These are phyloP conservation scores for Kwoniella newhampshirensis DNA, from an alignment of 768 basidiomycete species.

Conservation along the genomic window DNA sequence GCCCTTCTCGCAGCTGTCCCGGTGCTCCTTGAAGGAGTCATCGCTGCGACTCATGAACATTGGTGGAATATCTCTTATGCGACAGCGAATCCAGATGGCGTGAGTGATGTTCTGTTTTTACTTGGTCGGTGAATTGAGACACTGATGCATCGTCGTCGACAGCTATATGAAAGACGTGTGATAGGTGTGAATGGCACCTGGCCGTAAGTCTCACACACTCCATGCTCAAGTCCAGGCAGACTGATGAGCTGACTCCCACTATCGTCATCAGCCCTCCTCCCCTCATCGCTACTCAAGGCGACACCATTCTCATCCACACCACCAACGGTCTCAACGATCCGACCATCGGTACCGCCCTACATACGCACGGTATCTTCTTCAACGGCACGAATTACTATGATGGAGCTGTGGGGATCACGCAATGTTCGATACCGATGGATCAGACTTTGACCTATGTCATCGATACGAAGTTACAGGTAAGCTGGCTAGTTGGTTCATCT, in stretches of 20 bases:
- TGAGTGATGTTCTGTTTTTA: conserved; percentile 44
- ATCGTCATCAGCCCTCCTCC: conserved; percentile 68
- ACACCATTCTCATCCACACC: conserved; percentile 75
- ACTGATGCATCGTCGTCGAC: neutral
- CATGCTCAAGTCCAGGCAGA: too few relatives aligned
- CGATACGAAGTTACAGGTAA: conserved; percentile 53
- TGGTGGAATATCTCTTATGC: conserved; percentile 87
- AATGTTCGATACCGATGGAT: conserved; percentile 76
- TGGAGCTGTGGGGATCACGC: conserved; percentile 76
- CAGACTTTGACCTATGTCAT: conserved; percentile 72
- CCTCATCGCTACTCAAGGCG: conserved; percentile 67
- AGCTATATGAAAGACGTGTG: conserved; percentile 62
- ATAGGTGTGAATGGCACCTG: conserved; percentile 89
- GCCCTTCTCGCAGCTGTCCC: conserved; percentile 11
- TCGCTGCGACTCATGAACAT: conserved; percentile 46
- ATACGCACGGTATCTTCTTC: conserved; percentile 96
- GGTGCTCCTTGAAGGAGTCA: conserved; percentile 2
- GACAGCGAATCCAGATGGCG: conserved; percentile 78
- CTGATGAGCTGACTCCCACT: neutral
- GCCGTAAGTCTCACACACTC: conserved; percentile 66
- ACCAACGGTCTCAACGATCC: conserved; percentile 64
- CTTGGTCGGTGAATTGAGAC: neutral
- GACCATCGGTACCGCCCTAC: conserved; percentile 64
- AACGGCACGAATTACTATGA: conserved; percentile 85
- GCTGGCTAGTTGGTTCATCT: conserved; percentile 25